Percentiles rank a stretch among this genome's conserved stretches.
phyloP scores from a whole-genome alignment of 192 early-diverging fungal species.

The Oehlia diaphana region DNA sequence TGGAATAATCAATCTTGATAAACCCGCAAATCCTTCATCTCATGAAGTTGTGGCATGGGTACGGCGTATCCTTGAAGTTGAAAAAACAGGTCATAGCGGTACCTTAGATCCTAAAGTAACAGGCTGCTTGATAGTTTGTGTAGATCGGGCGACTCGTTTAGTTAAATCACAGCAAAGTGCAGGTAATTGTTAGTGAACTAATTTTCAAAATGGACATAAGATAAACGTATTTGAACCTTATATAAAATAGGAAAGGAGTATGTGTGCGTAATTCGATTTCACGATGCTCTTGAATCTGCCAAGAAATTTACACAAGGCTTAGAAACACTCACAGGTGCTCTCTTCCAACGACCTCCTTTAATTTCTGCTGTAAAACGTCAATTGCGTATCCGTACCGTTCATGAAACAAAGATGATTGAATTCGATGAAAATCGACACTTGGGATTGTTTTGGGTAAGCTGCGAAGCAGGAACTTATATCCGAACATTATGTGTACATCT shows the following conservation, averaged over 20 bases:
- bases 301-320: constrained; percentile 85
- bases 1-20: constrained; percentile 99
- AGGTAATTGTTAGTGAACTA: constrained; percentile 43
- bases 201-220: neutral
- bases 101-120: constrained; percentile 99
- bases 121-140: constrained; percentile 97
- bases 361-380: constrained; percentile 99
- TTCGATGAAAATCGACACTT: constrained; percentile 97
- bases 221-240: neutral
- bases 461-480: constrained; percentile 99
- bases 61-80: constrained; percentile 92
- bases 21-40: constrained; percentile 98
- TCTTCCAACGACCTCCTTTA: constrained; percentile 98
- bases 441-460: constrained; percentile 96
- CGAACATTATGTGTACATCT: constrained; percentile 99
- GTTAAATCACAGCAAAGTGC: constrained; percentile 99
- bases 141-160: constrained; percentile 97
- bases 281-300: constrained; percentile 89
- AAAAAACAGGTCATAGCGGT: constrained; percentile 98
- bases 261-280: constrained; percentile 91
- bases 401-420: constrained; percentile 94
- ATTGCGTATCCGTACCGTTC: constrained; percentile 97
- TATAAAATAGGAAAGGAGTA: constrained; percentile 77
- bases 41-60: constrained; percentile 99
- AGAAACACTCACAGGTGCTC: constrained; percentile 95